These are phyloP conservation scores for Acanthamoeba castellanii DNA, from an alignment of 208 protist species.

Conservation along the genomic window DNA sequence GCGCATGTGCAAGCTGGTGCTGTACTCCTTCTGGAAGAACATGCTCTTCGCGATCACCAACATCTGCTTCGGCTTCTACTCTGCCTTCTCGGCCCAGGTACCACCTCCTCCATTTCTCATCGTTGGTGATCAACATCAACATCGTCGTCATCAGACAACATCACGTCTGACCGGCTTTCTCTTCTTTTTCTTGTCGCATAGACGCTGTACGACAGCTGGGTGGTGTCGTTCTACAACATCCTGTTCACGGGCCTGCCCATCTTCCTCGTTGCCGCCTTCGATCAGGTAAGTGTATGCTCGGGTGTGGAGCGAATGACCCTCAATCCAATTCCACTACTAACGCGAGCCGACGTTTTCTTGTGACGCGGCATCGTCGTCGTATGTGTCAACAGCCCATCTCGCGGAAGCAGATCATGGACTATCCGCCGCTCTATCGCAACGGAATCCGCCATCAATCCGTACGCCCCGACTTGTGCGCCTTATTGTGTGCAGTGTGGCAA, in stretches of 20 bases:
- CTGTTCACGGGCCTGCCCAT: conserved; percentile 92
- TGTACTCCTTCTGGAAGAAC: conserved; percentile 92
- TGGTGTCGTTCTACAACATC: conserved; percentile 89
- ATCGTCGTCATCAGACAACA: too few relatives aligned
- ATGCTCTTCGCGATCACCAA: conserved; percentile 86
- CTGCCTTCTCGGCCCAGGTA: conserved; percentile 92
- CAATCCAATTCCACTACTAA: too few relatives aligned
- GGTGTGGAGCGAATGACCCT: too few relatives aligned
- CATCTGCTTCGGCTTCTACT: conserved; percentile 90
- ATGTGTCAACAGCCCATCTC: background rate
- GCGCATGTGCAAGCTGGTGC: conserved; percentile 86
- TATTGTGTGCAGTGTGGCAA: too few relatives aligned
- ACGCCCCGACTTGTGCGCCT: background rate
- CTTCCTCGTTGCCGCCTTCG: conserved; percentile 89
- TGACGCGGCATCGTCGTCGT: too few relatives aligned
- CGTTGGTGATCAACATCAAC: too few relatives aligned
- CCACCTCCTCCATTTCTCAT: too few relatives aligned
- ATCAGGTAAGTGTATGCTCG: conserved; percentile 78
- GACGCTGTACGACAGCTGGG: conserved; percentile 81
- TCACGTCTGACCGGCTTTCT: conserved; percentile 93
- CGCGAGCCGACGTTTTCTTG: background rate
- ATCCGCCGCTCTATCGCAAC: background rate
- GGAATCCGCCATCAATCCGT: background rate
- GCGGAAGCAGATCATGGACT: background rate
- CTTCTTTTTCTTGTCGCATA: conserved; percentile 81